phyloP scores from a whole-genome alignment of 2,329 filamentous ascomycete genomes.

The Blastomyces percursus region DNA sequence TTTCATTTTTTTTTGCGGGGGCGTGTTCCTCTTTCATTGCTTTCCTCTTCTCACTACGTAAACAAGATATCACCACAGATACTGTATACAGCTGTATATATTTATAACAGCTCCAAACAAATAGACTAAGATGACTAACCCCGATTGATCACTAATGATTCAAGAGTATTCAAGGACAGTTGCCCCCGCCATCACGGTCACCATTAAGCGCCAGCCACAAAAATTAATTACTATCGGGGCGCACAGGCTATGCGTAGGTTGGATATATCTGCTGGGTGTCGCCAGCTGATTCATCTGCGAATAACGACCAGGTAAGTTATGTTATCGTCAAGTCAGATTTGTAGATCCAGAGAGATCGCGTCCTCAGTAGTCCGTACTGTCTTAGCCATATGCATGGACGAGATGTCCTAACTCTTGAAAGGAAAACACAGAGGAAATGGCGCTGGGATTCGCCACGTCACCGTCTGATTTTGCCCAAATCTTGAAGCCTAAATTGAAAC shows the following conservation, averaged over 20 bases:
- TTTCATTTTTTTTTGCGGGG: too few species aligned
- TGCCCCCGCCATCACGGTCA: not conserved
- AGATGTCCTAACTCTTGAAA: not conserved
- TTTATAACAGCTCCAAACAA: too few species aligned
- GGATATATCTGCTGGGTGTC: not conserved
- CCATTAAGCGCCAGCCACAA: not conserved
- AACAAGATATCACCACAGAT: not conserved
- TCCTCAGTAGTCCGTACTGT: not conserved
- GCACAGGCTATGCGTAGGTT: not conserved
- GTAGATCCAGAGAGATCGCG: not conserved
- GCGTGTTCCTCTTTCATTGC: not conserved
- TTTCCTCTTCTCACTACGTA: not conserved
- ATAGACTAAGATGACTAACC: too few species aligned
- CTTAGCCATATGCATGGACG: not conserved
- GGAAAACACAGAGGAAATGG: not conserved
- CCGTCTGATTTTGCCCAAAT: not conserved
- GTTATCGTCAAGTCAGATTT: not conserved
- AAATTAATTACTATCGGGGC: not conserved
- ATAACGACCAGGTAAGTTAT: not conserved
- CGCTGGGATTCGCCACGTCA: not conserved
- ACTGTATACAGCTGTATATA: not conserved
- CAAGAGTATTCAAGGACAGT: not conserved
- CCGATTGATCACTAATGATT: too few species aligned
- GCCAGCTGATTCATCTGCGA: not conserved
- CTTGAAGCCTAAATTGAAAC: too few species aligned